phyloP scores from a whole-genome alignment of 2,329 filamentous ascomycete species.

The Gliomastix tumulicola region DNA sequence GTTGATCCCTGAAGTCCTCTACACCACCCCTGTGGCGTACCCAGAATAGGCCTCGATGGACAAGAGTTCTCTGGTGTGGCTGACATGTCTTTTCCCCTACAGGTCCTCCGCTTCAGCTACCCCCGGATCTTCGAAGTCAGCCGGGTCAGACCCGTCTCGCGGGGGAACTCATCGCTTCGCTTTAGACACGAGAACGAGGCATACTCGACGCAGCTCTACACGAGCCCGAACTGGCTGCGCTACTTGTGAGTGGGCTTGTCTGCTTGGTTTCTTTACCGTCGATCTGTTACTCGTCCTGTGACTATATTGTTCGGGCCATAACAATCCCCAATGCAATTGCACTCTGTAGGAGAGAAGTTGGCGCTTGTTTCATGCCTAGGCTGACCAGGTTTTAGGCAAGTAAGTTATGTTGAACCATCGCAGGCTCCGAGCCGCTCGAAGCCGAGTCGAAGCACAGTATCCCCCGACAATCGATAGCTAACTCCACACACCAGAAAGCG shows the following conservation, averaged over 20 bases:
- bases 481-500: constrained; percentile 19
- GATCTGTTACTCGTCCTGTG: neutral
- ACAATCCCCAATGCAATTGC: neutral
- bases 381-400: constrained; percentile 18
- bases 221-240: constrained; percentile 27
- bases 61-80: neutral
- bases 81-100: no score
- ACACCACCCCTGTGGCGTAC: neutral
- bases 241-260: constrained; percentile 23
- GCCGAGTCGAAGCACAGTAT: no score
- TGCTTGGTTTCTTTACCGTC: constrained; percentile 1
- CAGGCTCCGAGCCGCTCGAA: no score
- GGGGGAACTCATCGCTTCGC: constrained; percentile 27
- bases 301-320: neutral
- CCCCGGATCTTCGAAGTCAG: constrained; percentile 6
- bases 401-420: no score
- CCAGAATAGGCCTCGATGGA: neutral
- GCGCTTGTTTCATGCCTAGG: neutral
- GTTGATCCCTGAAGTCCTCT: neutral
- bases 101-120: constrained; percentile 6
- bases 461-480: neutral
- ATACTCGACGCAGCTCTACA: constrained; percentile 28
- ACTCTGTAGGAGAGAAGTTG: neutral
- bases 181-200: constrained; percentile 25
- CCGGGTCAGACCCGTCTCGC: constrained; percentile 9